phyloP scores from a whole-genome alignment of 352 stramenopile species.

The Peronospora tabacina region DNA sequence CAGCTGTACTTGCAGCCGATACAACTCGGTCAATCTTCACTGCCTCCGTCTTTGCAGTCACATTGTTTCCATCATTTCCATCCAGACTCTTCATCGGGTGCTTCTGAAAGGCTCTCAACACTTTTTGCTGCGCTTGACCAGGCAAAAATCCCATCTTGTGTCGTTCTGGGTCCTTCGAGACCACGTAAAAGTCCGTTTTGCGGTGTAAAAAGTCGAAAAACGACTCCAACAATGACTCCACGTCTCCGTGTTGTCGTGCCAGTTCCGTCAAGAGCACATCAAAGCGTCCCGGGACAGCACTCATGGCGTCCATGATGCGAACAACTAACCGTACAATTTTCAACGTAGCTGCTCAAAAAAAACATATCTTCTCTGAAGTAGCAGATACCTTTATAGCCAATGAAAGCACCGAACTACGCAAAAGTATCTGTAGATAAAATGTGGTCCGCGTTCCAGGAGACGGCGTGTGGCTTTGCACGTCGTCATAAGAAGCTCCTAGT shows the following conservation, averaged over 20 bases:
- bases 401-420: slow-evolving; percentile 1
- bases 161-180: slow-evolving; percentile 39
- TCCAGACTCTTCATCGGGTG: slow-evolving; percentile 57
- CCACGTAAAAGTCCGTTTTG: slow-evolving; percentile 97
- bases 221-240: slow-evolving; percentile 94
- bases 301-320: slow-evolving; percentile 22
- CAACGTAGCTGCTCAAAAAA: background rate
- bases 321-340: too few relatives aligned
- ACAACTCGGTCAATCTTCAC: background rate
- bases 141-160: slow-evolving; percentile 60
- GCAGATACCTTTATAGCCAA: slow-evolving; percentile 6
- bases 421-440: slow-evolving; percentile 27
- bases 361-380: background rate
- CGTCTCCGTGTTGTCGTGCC: slow-evolving; percentile 89
- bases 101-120: slow-evolving; percentile 58
- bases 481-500: slow-evolving; percentile 64
- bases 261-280: slow-evolving; percentile 90
- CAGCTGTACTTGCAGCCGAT: background rate
- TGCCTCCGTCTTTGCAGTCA: background rate
- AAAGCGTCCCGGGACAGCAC: slow-evolving; percentile 28
- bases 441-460: slow-evolving; percentile 57
- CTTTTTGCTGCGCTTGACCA: slow-evolving; percentile 52
- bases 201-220: slow-evolving; percentile 96
- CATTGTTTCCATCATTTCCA: background rate
- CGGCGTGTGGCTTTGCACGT: slow-evolving; percentile 52